These are phyloP conservation scores for Senna siamea DNA, from an alignment of 306 rosid species.

Conservation along the genomic window DNA sequence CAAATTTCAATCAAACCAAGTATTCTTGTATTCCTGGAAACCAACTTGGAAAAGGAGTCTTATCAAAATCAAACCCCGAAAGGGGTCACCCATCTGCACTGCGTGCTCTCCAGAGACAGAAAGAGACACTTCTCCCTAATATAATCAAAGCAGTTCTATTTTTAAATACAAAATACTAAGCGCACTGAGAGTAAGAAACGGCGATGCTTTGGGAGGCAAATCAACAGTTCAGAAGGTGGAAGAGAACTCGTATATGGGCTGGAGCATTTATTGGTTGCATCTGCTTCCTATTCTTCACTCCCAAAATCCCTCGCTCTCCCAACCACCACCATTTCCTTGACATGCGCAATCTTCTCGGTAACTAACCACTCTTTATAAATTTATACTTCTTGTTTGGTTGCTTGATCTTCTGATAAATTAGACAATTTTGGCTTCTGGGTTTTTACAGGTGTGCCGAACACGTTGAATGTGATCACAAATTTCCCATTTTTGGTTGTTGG, in stretches of 20 bases:
- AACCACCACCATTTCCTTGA: conserved; percentile 56
- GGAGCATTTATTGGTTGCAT: conserved; percentile 48
- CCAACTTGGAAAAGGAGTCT: conserved; percentile 4
- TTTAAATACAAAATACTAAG: background rate
- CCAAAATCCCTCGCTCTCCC: conserved; percentile 59
- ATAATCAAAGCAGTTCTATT: background rate
- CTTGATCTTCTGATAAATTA: conserved; percentile 20
- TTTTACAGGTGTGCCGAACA: conserved; percentile 66
- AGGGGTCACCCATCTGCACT: background rate
- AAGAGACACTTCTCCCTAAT: background rate
- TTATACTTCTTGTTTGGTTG: background rate
- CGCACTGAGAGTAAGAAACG: background rate
- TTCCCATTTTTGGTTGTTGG: conserved; percentile 78
- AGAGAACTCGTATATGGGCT: conserved; percentile 45
- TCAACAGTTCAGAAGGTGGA: conserved; percentile 49
- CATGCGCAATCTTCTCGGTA: conserved; percentile 74
- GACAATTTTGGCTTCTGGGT: conserved; percentile 41
- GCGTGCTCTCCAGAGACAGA: background rate
- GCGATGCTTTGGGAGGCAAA: conserved; percentile 50
- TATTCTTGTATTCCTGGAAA: background rate
- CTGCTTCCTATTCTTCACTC: conserved; percentile 48
- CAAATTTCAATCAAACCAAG: background rate
- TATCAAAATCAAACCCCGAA: conserved; percentile 3
- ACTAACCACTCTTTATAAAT: background rate
- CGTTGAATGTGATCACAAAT: conserved; percentile 72